Conservation (phyloP, 176 grass and related monocot species). For the Aegilops longissima region DNA sequence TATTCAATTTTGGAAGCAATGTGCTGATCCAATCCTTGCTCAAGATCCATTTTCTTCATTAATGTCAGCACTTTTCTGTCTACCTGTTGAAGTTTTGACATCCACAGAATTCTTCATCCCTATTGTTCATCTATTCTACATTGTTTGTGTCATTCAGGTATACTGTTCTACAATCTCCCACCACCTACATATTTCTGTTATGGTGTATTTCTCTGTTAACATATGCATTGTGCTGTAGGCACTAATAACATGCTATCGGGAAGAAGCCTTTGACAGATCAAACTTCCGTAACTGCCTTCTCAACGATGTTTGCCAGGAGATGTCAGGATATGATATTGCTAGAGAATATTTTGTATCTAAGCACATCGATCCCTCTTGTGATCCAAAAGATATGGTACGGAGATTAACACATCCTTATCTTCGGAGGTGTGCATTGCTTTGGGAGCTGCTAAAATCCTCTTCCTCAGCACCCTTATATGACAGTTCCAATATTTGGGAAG, state of each 20-base stretch:
- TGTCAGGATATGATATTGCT: constrained; percentile 59
- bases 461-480: constrained; percentile 62
- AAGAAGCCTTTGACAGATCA: constrained; percentile 77
- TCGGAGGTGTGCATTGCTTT: constrained; percentile 74
- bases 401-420: constrained; percentile 95
- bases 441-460: constrained; percentile 71
- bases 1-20: constrained; percentile 86
- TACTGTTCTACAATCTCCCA: constrained; percentile 15
- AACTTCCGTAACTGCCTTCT: constrained; percentile 62
- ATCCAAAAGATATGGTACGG: constrained; percentile 76
- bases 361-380: constrained; percentile 57
- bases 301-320: constrained; percentile 74
- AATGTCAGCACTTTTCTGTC: constrained; percentile 79
- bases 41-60: constrained; percentile 95
- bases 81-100: constrained; percentile 71
- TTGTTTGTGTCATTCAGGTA: constrained; percentile 93
- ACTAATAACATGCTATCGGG: constrained; percentile 79
- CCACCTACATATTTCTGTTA: background rate
- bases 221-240: constrained; percentile 56
- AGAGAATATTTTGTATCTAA: constrained; percentile 88
- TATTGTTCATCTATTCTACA: constrained; percentile 91
- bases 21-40: constrained; percentile 82
- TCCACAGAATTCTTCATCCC: constrained; percentile 66
- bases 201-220: constrained; percentile 22
- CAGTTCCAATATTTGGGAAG: constrained; percentile 74